These are phyloP conservation scores for Penicillium italicum DNA, from an alignment of 2,329 filamentous ascomycete genomes.

Conservation along the genomic window DNA sequence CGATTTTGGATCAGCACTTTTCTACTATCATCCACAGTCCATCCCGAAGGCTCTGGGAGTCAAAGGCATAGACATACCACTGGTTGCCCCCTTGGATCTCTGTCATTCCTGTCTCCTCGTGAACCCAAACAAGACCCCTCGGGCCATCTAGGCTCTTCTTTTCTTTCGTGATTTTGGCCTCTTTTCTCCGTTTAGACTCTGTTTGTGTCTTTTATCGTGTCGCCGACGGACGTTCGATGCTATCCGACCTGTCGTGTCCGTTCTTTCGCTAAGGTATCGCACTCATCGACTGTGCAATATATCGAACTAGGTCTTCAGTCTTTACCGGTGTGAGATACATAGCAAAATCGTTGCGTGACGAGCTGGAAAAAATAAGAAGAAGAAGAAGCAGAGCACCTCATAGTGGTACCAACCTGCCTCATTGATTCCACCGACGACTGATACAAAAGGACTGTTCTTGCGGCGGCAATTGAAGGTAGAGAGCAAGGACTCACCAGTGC, in stretches of 20 bases:
- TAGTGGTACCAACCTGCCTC: background rate
- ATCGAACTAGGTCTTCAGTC: constrained; percentile 2
- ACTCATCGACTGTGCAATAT: constrained; percentile 13
- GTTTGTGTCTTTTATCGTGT: constrained; percentile 10
- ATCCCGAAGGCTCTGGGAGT: background rate
- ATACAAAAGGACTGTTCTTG: background rate
- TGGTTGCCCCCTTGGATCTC: constrained; percentile 21
- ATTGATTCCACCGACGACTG: background rate
- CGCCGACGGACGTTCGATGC: constrained; percentile 55
- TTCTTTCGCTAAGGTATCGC: constrained; percentile 19
- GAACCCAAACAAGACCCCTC: constrained; percentile 22
- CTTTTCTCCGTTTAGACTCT: constrained; percentile 13
- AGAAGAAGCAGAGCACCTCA: background rate
- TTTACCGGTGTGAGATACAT: constrained; percentile 9
- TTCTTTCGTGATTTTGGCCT: constrained; percentile 14
- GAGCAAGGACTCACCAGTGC: background rate
- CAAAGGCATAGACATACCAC: constrained; percentile 19
- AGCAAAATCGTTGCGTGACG: background rate
- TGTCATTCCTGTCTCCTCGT: constrained; percentile 23
- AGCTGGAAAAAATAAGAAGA: background rate
- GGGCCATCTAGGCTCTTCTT: constrained; percentile 25
- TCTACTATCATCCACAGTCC: background rate
- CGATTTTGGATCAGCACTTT: background rate
- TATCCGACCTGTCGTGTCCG: constrained; percentile 24
- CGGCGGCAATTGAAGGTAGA: background rate